These are phyloP conservation scores for Quercus alba DNA, from an alignment of 306 rosid genomes.

Conservation along the genomic window DNA sequence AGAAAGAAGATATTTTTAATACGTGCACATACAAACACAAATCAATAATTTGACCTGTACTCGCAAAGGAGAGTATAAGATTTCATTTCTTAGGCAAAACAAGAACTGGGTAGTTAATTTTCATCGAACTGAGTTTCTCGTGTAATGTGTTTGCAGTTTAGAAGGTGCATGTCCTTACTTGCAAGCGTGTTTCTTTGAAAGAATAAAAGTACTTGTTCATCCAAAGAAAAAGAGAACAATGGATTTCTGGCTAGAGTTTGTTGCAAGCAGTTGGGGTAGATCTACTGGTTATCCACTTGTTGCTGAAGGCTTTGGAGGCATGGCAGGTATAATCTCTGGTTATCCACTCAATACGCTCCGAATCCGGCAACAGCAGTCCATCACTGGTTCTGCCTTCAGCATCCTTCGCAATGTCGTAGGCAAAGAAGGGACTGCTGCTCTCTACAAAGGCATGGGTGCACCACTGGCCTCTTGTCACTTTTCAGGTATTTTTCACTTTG, in stretches of 20 bases:
- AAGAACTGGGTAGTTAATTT: background rate
- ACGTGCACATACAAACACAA: background rate
- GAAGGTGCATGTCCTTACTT: too few species aligned
- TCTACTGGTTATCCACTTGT: conserved; percentile 44
- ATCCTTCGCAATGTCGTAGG: conserved; percentile 49
- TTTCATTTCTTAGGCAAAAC: conserved; percentile 12
- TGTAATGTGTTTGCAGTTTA: too few species aligned
- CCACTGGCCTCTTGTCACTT: conserved; percentile 81
- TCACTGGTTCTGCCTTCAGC: conserved; percentile 50
- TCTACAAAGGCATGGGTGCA: conserved; percentile 82
- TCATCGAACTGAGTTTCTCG: background rate
- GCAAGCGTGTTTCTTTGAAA: too few species aligned
- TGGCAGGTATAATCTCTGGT: conserved; percentile 77
- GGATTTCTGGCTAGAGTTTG: conserved; percentile 84
- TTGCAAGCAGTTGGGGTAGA: conserved; percentile 70
- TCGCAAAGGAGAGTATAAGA: background rate
- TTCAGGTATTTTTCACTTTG: conserved; percentile 52
- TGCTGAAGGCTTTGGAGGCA: conserved; percentile 87
- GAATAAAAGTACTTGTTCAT: too few species aligned
- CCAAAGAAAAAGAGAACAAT: conserved; percentile 7
- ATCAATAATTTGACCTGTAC: conserved; percentile 1
- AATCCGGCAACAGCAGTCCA: conserved; percentile 45
- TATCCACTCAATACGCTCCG: conserved; percentile 85
- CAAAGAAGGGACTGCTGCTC: conserved; percentile 58
- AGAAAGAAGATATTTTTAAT: too few species aligned